Evolutionary conservation across 2,329 filamentous ascomycete genomes (phyloP).

Genomic region (Geosmithia flava): DNA sequence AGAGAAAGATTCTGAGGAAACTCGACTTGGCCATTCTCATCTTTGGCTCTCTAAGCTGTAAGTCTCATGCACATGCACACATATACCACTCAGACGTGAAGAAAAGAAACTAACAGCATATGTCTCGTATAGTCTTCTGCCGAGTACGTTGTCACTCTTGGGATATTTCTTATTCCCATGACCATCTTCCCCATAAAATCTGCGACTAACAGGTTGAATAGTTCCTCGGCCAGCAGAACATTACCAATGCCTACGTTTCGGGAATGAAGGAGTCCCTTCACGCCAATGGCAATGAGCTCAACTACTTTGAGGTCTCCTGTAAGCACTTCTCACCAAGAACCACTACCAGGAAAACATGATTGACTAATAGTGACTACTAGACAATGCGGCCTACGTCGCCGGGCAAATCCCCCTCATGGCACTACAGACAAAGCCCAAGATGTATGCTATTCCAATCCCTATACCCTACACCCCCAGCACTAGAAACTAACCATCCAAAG

Average conservation of each 20-base stretch:
- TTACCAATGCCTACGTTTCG: constrained; percentile 21
- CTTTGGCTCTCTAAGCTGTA: constrained; percentile 12
- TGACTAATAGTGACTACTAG: constrained; percentile 8
- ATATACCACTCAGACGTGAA: no score
- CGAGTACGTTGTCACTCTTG: constrained; percentile 3
- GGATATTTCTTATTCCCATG: not conserved
- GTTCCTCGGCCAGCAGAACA: constrained; percentile 10
- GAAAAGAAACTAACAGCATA: not conserved
- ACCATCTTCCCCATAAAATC: not conserved
- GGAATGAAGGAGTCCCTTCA: constrained; percentile 20
- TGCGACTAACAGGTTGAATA: not conserved
- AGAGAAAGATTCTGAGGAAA: constrained; percentile 12
- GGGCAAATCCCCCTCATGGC: constrained; percentile 14
- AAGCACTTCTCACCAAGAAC: constrained; percentile 4
- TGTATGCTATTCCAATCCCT: no score
- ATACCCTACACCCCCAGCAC: no score
- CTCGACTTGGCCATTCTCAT: constrained; percentile 12
- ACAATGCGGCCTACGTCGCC: constrained; percentile 23
- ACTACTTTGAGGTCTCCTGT: constrained; percentile 14
- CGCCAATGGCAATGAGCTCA: constrained; percentile 18
- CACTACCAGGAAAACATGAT: not conserved
- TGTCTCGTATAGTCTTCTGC: constrained; percentile 3
- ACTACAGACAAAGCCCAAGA: constrained; percentile 12
- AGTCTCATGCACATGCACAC: constrained; percentile 1
- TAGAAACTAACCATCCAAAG: constrained; percentile 4